Evolutionary conservation across 768 basidiomycete species (phyloP).

Genomic region (Suillus hirtellus): DNA sequence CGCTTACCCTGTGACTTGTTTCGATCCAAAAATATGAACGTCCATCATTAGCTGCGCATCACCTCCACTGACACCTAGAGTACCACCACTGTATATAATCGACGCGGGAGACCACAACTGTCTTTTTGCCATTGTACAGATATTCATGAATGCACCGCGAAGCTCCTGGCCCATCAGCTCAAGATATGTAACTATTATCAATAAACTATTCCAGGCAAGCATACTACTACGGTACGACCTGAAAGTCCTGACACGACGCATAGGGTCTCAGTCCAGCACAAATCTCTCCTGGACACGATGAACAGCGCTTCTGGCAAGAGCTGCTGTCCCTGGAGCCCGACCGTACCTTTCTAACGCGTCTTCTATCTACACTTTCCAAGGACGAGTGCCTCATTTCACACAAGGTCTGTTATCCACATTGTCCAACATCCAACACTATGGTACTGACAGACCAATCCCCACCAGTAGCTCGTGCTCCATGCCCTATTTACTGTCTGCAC

Average conservation of each 20-base stretch:
- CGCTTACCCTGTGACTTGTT: background rate
- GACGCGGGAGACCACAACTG: background rate
- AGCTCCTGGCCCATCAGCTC: conserved; percentile 37
- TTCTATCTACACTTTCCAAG: conserved; percentile 44
- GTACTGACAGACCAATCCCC: conserved; percentile 13
- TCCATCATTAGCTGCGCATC: conserved; percentile 2
- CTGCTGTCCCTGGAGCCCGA: conserved; percentile 56
- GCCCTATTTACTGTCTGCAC: conserved; percentile 50
- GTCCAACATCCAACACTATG: background rate
- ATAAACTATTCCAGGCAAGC: conserved; percentile 47
- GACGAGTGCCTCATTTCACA: conserved; percentile 48
- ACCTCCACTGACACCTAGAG: background rate
- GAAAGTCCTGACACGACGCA: conserved; percentile 4
- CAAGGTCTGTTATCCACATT: conserved; percentile 43
- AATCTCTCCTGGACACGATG: conserved; percentile 45
- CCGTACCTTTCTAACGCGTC: conserved; percentile 41
- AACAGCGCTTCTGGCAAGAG: conserved; percentile 51
- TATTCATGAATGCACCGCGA: conserved; percentile 21
- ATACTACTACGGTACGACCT: background rate
- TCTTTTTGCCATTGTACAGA: background rate
- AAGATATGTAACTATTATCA: conserved; percentile 48
- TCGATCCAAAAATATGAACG: background rate
- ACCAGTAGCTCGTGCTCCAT: conserved; percentile 51
- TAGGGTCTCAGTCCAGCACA: conserved; percentile 45
- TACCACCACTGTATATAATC: background rate